Evolutionary conservation across 129 eudicot species (phyloP), one percentile per base, ranked within the genome.

Genomic region (Tanacetum coccineum): DNA sequence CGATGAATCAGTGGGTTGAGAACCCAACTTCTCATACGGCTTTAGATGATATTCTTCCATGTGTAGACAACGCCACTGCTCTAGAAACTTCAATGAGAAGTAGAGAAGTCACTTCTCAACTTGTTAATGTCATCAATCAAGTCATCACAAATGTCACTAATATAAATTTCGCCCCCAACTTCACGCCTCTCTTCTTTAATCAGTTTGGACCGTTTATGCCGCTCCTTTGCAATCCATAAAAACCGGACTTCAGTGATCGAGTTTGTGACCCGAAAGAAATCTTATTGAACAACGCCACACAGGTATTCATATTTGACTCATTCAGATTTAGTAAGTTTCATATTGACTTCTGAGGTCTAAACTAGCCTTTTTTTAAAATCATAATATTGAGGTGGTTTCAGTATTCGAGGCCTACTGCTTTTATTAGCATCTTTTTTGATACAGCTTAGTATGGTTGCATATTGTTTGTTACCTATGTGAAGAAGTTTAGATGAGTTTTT

Each of bases 21-120:
- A 75, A 87, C 73, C 99, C 99, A 2, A 84, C 87, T 17, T 90
- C 99, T 62, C 82, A 87, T 73, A 94, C 99, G 45, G 96, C 99
- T 72, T 78, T 94, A 42, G 99, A 94, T 19, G 94, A 94, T 66
- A 77, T 94, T 57, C 84, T 94, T 70, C 99, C 99, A 49, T 94
- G 99, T 52, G 95, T 94, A 13, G 99, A 94, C 81, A 87, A 87
- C 13, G 85, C 83, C 40, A 89, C 99, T 0, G 95, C 99, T 51
- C 93, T 74, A 71, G 99, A 94, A 61, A 84, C 99, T 59, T 69
- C 92, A 73, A 62, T 51, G 20, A 67, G 79, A 51, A 89, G 74
- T 85, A 94, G 85, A 80, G 97, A 89, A 79, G 99, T 87, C 64
- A 82, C 93, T 28, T 84, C 94, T 52, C 96, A 94, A 53, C 82